phyloP scores from a whole-genome alignment of 805 yeast species.

The Scheffersomyces ergatensis region DNA sequence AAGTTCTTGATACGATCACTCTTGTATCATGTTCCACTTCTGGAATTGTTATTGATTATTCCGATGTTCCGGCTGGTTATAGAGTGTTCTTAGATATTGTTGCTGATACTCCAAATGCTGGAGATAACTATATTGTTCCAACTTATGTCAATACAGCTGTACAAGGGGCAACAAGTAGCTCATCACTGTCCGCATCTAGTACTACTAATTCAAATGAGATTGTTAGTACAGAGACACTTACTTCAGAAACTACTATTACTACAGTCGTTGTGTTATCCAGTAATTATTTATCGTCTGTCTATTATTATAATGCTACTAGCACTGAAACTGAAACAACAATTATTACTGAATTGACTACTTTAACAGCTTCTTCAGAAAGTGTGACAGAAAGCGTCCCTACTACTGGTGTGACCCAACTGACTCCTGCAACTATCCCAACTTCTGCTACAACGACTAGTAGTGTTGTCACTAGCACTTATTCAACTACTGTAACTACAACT shows the following conservation, averaged over 20 bases:
- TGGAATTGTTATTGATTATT: conserved; percentile 9
- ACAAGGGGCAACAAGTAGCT: neutral
- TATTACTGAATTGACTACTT: neutral
- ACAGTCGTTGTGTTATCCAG: neutral
- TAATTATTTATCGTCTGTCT: neutral
- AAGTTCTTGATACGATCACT: conserved; percentile 1
- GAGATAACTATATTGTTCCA: neutral
- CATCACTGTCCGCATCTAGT: neutral
- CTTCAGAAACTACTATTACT: neutral
- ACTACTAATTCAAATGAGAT: neutral
- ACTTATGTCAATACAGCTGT: neutral
- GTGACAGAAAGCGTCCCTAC: neutral
- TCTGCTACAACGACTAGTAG: neutral
- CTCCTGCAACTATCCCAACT: neutral
- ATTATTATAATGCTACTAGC: neutral
- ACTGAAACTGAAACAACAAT: neutral
- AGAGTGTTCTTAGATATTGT: conserved; percentile 9
- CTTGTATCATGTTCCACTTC: conserved; percentile 13
- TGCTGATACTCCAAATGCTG: neutral
- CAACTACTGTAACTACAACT: neutral
- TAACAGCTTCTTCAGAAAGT: neutral
- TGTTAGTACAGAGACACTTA: neutral
- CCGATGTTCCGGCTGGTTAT: conserved; percentile 24
- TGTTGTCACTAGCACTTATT: neutral
- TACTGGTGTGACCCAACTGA: neutral